Conservation (phyloP, 352 stramenopile genomes). For the Thraustochytrium striatum region DNA sequence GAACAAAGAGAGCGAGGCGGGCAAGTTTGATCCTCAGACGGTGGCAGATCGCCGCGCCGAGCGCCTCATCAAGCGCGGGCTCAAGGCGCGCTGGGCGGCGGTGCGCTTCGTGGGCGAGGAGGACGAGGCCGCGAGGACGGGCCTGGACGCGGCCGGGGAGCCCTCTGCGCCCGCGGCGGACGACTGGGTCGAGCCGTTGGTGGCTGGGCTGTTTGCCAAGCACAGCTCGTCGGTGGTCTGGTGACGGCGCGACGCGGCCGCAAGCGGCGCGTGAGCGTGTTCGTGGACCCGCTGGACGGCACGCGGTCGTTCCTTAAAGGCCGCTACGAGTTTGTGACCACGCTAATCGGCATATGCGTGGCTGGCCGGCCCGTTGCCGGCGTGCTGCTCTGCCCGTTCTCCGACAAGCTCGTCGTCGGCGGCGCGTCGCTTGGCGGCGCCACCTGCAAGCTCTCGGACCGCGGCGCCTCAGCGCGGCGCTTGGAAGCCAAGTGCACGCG, state of each 20-base stretch:
- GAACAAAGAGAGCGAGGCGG: neutral
- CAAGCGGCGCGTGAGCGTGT: neutral
- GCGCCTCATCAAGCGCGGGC: neutral
- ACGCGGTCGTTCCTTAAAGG: constrained; percentile 21
- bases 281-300: constrained; percentile 32
- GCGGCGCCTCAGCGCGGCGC: neutral
- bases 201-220: neutral
- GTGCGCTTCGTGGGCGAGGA: constrained; percentile 22
- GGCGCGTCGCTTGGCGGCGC: constrained; percentile 1
- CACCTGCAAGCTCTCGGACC: neutral
- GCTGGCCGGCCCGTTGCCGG: neutral
- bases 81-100: neutral
- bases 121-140: neutral
- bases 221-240: neutral
- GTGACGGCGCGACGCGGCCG: neutral
- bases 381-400: neutral
- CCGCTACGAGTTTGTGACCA: constrained; percentile 6
- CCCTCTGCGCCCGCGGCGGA: neutral
- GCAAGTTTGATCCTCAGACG: constrained; percentile 19
- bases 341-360: constrained; percentile 24
- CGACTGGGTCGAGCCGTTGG: neutral
- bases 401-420: neutral
- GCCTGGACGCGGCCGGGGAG: neutral
- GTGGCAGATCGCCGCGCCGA: constrained; percentile 13
- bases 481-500: neutral